Base-by-base conservation (phyloP, 164 flowering plant genomes). In the Dillenia suffruticosa region DNA sequence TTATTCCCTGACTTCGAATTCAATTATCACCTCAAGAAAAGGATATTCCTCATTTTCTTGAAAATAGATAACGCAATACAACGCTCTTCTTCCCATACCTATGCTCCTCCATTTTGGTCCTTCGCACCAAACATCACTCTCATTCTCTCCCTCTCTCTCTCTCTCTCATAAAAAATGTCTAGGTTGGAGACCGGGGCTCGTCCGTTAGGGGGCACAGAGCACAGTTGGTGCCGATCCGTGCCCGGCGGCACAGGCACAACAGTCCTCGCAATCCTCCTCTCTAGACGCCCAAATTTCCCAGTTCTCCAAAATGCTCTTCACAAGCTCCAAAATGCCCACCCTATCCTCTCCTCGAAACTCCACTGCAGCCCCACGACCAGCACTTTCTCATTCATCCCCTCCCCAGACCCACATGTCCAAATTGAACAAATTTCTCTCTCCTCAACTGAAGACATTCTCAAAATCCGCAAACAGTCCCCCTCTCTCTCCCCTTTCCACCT, bases 241-340 rank as follows among this genome's bases (percentile, higher is more conserved):
- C 77, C 78, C n/a, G 73, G 76, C 50, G 98, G 98, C 75, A 93
- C 97, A 10, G 96, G 98, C 75, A 80, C 80, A n/a, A 79, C 96
- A 10, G 94, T 84, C 57, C 67, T 87, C 5, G 73, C 83, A 62
- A 66, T 90, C 57, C 88, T 85, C 75, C 64, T 87, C 74, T 74
- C 86, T 1, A 70, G 70, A 58, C 72, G 73, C 2, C 84, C 82
- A 0, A 63, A 83, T 32, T 10, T 63, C 49, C 10, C 71, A 5
- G 14, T 57, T 57, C 80, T 90, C 76, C 84, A 79, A 68, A 66
- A 12, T 12, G 72, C 89, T 75, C 85, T 93, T 70, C 74, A 56
- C 71, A 63, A 62, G 2, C 80, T 93, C 81, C 94, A 85, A 69
- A 66, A 11, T 55, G 19, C 74, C 78, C 88, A 86, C 46, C 94